Percentiles rank a stretch among this genome's conserved stretches.
Evolutionary conservation across 2,329 filamentous ascomycete species (phyloP).

Genomic region (Xylaria multiplex): DNA sequence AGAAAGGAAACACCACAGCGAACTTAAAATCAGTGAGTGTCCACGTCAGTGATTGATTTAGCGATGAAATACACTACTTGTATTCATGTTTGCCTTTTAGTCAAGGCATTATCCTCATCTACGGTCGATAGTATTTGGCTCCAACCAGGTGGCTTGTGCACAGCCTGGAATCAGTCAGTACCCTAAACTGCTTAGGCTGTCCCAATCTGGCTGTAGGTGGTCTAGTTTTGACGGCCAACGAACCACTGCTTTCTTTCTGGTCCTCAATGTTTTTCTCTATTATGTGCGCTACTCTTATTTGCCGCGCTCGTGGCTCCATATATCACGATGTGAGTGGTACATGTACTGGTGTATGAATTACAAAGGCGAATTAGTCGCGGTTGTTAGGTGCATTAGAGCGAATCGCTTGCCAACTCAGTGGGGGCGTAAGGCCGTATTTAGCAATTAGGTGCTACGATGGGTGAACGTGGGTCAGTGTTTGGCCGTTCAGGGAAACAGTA

Average conservation of each 20-base stretch:
- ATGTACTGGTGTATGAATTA: neutral
- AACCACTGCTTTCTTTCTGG: neutral
- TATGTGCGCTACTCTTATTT: conserved; percentile 9
- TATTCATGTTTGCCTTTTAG: neutral
- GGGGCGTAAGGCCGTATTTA: neutral
- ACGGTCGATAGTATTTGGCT: neutral
- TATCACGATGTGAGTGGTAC: conserved; percentile 3
- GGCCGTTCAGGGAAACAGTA: neutral
- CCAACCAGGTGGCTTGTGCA: neutral
- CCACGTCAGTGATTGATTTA: neutral
- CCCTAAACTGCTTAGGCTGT: neutral
- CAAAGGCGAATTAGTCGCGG: too few relatives aligned
- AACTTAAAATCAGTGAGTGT: neutral
- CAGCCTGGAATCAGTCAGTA: neutral
- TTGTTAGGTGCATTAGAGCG: neutral
- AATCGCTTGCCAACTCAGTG: conserved; percentile 9
- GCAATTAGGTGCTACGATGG: conserved; percentile 5
- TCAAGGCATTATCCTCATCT: neutral
- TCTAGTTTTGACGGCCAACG: neutral
- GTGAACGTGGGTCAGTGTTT: conserved; percentile 6
- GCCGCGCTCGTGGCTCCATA: neutral
- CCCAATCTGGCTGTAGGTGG: neutral
- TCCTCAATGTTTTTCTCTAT: neutral
- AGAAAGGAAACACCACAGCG: neutral
- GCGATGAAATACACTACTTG: neutral